phyloP scores from a whole-genome alignment of 2,329 filamentous ascomycete genomes.

The Xylariaceae sp. region DNA sequence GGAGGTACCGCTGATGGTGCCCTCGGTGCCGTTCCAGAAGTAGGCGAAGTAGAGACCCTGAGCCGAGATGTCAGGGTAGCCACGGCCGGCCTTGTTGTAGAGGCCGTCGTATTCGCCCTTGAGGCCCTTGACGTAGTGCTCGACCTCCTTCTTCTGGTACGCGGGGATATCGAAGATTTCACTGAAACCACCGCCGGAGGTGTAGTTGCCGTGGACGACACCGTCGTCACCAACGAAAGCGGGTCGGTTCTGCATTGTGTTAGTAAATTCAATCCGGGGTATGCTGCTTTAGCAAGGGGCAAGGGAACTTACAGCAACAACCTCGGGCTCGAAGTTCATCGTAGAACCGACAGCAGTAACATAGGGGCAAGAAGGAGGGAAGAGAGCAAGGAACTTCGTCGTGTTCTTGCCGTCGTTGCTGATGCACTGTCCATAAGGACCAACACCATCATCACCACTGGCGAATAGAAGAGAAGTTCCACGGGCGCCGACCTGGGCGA shows the following conservation, averaged over 20 bases:
- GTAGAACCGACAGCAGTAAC: constrained; percentile 33
- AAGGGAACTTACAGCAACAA: constrained; percentile 27
- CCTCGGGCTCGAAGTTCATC: constrained; percentile 32
- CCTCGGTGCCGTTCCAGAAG: constrained; percentile 33
- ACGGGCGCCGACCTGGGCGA: constrained; percentile 49
- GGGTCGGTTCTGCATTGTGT: constrained; percentile 23
- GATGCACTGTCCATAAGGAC: constrained; percentile 37
- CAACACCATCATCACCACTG: constrained; percentile 45
- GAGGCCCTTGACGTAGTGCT: constrained; percentile 37
- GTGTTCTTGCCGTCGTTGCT: constrained; percentile 53
- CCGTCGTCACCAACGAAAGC: constrained; percentile 26
- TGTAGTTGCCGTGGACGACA: constrained; percentile 17
- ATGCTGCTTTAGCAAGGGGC: too few species aligned
- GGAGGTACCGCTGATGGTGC: constrained; percentile 44
- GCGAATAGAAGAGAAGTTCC: constrained; percentile 48
- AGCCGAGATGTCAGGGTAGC: constrained; percentile 41
- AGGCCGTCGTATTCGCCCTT: constrained; percentile 39
- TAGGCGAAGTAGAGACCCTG: constrained; percentile 31
- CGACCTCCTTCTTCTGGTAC: constrained; percentile 38
- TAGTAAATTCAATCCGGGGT: not conserved
- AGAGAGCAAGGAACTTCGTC: constrained; percentile 48
- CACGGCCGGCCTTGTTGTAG: constrained; percentile 42
- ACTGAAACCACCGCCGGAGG: constrained; percentile 41
- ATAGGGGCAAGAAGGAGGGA: constrained; percentile 44
- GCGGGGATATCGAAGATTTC: constrained; percentile 39